phyloP scores from a whole-genome alignment of 2,329 filamentous ascomycete genomes.

The Fusarium cyanostomum region DNA sequence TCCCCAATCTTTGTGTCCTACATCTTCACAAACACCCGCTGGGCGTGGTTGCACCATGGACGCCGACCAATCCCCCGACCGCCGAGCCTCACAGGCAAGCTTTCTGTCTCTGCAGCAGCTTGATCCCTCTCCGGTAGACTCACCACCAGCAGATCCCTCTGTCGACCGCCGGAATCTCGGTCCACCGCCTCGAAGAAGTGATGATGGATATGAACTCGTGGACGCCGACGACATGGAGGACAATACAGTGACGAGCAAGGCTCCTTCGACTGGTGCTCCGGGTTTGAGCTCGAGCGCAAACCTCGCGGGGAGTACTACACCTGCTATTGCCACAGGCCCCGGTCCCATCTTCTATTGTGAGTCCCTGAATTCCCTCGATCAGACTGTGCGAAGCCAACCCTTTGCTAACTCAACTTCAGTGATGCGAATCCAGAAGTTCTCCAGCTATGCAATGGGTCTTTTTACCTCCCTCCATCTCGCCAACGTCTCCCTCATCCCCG shows the following conservation, averaged over 20 bases:
- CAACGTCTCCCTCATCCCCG: slow-evolving; percentile 84
- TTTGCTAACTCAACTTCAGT: slow-evolving; percentile 30
- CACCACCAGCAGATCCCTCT: slow-evolving; percentile 55
- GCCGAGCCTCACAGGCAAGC: slow-evolving; percentile 42
- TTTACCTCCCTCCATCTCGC: slow-evolving; percentile 81
- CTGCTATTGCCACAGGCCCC: slow-evolving; percentile 55
- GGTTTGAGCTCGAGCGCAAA: slow-evolving; percentile 65
- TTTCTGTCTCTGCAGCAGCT: slow-evolving; percentile 77
- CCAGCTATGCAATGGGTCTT: slow-evolving; percentile 82
- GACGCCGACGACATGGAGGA: slow-evolving; percentile 45
- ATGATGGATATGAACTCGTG: slow-evolving; percentile 44
- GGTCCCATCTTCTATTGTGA: slow-evolving; percentile 80
- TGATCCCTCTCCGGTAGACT: slow-evolving; percentile 82
- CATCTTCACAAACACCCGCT: slow-evolving; percentile 7
- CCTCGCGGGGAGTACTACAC: slow-evolving; percentile 15
- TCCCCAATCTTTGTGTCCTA: slow-evolving; percentile 25
- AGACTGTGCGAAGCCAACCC: not conserved
- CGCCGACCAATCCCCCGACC: slow-evolving; percentile 29
- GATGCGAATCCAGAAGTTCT: slow-evolving; percentile 82
- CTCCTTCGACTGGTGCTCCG: slow-evolving; percentile 56
- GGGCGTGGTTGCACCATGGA: slow-evolving; percentile 38
- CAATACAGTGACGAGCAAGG: slow-evolving; percentile 47
- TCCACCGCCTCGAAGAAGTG: slow-evolving; percentile 33
- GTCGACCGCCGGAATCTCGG: slow-evolving; percentile 56
- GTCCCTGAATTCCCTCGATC: slow-evolving; percentile 41